Base-by-base conservation (phyloP, 139 green algal species). In the Volvox africanus region DNA sequence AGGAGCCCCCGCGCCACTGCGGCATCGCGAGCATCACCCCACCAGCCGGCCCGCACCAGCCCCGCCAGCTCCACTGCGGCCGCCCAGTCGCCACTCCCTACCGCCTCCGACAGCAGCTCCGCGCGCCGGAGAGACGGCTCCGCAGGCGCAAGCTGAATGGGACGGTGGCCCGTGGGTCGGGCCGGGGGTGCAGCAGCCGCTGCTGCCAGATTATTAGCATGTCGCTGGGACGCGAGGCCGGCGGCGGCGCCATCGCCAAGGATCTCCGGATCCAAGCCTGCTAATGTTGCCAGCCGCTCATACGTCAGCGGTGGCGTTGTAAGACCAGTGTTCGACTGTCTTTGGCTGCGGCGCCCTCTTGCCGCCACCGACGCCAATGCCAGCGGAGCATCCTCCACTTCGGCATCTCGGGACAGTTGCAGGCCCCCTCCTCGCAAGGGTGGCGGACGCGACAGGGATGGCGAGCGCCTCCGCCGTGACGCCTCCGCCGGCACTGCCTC, bases 1-100 rank as follows among this genome's bases (percentile, higher is more conserved):
- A 90, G 44, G 30, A 90, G 86, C 22, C 86, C 86, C n/a, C 86
- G 44, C 11, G 73, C 86, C 50, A 90, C 86, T n/a, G 86, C 86
- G 0, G 22, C 86, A 20, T 90, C 86, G 21, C 86, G n/a, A 3
- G 32, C 28, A 55, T 90, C 86, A 24, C 50, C 73, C 86, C 86
- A 90, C 86, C 86, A 90, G 50, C 86, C 86, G 16, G 12, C 0
- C 26, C 86, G 86, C 44, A 90, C 55, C 28, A 35, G 11, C 1
- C 24, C 86, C 32, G 86, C 86, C 73, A 90, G 73, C 50, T 83
- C 86, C 73, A 83, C 73, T 44, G 36, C 86, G 5, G 86, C 50
- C 18, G 0, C 30, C 86, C 71, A 83, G 22, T 90, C 86, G 30
- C 86, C 86, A 1, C 13, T 69, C 71, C 75, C 86, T 22, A 67